Evolutionary conservation across 495 filamentous ascomycete genomes (phyloP), one percentile per base, ranked within the genome.

Genomic region (Tuber brumale): DNA sequence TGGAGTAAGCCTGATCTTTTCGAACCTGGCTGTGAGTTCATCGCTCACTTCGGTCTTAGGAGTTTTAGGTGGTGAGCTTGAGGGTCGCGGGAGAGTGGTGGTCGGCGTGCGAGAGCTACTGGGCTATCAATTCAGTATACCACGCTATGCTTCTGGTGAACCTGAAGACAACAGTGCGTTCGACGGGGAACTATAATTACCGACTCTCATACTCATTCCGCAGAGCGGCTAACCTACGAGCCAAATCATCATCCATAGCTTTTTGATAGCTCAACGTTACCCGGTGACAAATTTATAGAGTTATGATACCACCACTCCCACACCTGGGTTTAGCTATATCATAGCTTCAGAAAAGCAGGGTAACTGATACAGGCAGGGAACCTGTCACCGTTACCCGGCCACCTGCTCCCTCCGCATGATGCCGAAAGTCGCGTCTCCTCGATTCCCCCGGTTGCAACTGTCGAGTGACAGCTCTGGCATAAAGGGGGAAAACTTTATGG

Each of bases 221-320:
- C 23, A 80, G 73, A 2, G 76, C 73, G 41, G 46, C 70, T 14
- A 81, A 70, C 42, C 80, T 79, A 45, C 66, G 73, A 31, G 76
- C 57, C 39, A 81, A 66, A 35, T 75, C 76, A 71, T 81, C 79
- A 66, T 81, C 80, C 78, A 80, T 80, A 39, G 46, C 48, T 61
- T 27, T 66, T 66, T 16, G 57, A 66, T 27, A 66, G 57, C 27
- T 35, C 16, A 66, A 35, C 14, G 57, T 66, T 66, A 14, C 57
- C 57, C 27, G 35, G 27, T 10, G 27, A 35, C 16, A 18, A 7
- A 18, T 31, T 66, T 31, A n/a, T n/a, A 7, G 10, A 9, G 31
- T 8, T 8, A 9, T 35, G 5, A 3, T 35, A 66, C 5, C 57
- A 35, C 57, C 12, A 35, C 27, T 16, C 12, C 23, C 51, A 27